Base-by-base conservation (phyloP, 495 filamentous ascomycete genomes). In the Delitschia confertaspora region DNA sequence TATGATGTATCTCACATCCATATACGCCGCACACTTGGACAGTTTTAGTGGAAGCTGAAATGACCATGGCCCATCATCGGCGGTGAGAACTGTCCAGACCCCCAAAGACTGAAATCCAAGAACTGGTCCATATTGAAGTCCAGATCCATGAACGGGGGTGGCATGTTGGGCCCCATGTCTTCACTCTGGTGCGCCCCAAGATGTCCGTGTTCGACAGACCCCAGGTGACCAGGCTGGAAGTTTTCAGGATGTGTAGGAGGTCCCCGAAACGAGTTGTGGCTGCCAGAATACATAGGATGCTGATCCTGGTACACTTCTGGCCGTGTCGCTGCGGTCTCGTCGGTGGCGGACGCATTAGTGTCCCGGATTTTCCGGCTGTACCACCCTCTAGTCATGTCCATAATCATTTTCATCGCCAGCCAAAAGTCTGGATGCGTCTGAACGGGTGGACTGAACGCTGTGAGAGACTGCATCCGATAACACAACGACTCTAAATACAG, bases 91-190 rank as follows among this genome's bases (percentile, higher is more conserved):
- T n/a, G n/a, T n/a, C n/a, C n/a, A n/a, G n/a, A n/a, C n/a, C 49
- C 43, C 49, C 49, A 53, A 20, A 53, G 38, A 4, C 43, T 33
- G 21, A 53, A 29, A 22, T 53, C 49, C 8, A 53, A 34, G 16
- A 53, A 47, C 18, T 42, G 22, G 27, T 53, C 49, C 49, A 53
- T 53, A 18, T 53, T 43, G 26, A 53, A 47, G 25, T 53, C 38
- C 14, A 18, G n/a, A 22, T 21, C 19, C 42, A 53, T 53, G 36
- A 53, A 53, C 5, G 31, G 10, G 23, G 43, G 40, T 4, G 42
- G 29, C 49, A 22, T 30, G 26, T 9, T n/a, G 19, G 5, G n/a
- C 14, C 4, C 10, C 17, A 20, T 43, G 13, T 21, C 3, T 4
- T 19, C 13, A 23, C 13, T 13, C 13, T 23, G 2, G 20, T 13